These are phyloP conservation scores for Suillus brevipes DNA, from an alignment of 768 basidiomycete species.

Conservation along the genomic window DNA sequence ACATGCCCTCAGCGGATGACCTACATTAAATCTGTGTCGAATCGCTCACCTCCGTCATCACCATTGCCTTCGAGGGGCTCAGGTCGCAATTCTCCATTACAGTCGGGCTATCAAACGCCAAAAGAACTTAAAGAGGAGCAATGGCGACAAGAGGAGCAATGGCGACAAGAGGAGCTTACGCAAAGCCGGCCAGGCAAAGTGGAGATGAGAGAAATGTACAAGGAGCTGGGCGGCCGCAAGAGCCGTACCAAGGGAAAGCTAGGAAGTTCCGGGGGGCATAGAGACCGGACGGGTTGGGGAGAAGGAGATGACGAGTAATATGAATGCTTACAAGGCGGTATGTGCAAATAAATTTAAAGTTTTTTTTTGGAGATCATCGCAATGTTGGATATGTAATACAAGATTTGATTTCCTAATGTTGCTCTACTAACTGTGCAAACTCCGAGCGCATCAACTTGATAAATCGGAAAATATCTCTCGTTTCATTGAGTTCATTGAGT, in stretches of 20 bases:
- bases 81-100: conserved; percentile 48
- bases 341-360: not conserved
- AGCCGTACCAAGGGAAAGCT: conserved; percentile 72
- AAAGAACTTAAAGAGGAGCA: conserved; percentile 76
- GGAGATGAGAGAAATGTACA: conserved; percentile 91
- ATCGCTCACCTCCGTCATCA: conserved; percentile 41
- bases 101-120: conserved; percentile 75
- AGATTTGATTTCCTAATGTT: conserved; percentile 2
- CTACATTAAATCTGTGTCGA: conserved; percentile 40
- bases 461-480: conserved; percentile 69
- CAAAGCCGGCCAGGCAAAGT: conserved; percentile 63
- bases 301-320: conserved; percentile 33
- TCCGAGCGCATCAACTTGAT: conserved; percentile 64
- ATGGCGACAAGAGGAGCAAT: conserved; percentile 62
- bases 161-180: conserved; percentile 52
- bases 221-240: conserved; percentile 86
- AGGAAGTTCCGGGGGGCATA: conserved; percentile 56
- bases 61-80: conserved; percentile 40
- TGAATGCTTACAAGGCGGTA: not conserved
- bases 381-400: not conserved
- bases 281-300: conserved; percentile 81
- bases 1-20: conserved; percentile 48
- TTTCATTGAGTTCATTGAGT: conserved; percentile 68
- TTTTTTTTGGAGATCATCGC: conserved; percentile 3
- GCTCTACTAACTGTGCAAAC: conserved; percentile 37